Evolutionary conservation across 1,284 basidiomycete species (phyloP).

Genomic region (Xerocomus nothofagi): DNA sequence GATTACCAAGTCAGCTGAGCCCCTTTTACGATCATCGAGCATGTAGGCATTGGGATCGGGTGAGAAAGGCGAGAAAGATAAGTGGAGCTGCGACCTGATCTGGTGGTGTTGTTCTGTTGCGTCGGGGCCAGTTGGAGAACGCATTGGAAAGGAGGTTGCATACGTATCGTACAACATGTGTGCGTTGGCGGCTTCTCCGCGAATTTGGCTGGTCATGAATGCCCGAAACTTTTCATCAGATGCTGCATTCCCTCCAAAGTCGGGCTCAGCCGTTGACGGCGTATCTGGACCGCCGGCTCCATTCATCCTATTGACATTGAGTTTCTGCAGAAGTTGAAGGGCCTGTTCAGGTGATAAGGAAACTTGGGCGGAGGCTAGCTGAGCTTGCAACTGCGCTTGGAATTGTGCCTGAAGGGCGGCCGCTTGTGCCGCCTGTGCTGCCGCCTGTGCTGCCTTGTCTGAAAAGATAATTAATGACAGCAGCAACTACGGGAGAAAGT

Average conservation of each 20-base stretch:
- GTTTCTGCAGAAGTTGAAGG: slow-evolving; percentile 62
- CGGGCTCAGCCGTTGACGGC: slow-evolving; percentile 9
- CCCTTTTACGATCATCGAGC: slow-evolving; percentile 35
- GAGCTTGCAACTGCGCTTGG: slow-evolving; percentile 44
- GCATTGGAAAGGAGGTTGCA: slow-evolving; percentile 16
- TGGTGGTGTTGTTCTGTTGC: slow-evolving; percentile 18
- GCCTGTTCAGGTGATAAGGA: slow-evolving; percentile 65
- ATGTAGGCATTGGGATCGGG: slow-evolving; percentile 52
- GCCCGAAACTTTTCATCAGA: slow-evolving; percentile 35
- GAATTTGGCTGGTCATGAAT: slow-evolving; percentile 27
- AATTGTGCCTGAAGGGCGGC: slow-evolving; percentile 60
- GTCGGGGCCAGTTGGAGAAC: slow-evolving; percentile 18
- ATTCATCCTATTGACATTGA: slow-evolving; percentile 48
- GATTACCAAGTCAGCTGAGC: slow-evolving; percentile 30
- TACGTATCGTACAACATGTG: slow-evolving; percentile 24
- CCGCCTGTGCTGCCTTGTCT: slow-evolving; percentile 87
- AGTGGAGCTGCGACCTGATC: slow-evolving; percentile 32
- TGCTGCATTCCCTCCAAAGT: slow-evolving; percentile 18
- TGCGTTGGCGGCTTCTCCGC: slow-evolving; percentile 19
- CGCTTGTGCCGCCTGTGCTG: slow-evolving; percentile 77
- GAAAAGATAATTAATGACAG: slow-evolving; percentile 11
- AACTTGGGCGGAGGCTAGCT: slow-evolving; percentile 33
- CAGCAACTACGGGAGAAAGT: neutral
- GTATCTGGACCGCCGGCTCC: slow-evolving; percentile 27
- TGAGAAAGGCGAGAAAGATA: slow-evolving; percentile 60